A percentile compares a stretch with the other conserved stretches of the same genome.
Evolutionary conservation across 1,139 yeast genomes (phyloP).

Genomic region (Tardiomyces depauwii): DNA sequence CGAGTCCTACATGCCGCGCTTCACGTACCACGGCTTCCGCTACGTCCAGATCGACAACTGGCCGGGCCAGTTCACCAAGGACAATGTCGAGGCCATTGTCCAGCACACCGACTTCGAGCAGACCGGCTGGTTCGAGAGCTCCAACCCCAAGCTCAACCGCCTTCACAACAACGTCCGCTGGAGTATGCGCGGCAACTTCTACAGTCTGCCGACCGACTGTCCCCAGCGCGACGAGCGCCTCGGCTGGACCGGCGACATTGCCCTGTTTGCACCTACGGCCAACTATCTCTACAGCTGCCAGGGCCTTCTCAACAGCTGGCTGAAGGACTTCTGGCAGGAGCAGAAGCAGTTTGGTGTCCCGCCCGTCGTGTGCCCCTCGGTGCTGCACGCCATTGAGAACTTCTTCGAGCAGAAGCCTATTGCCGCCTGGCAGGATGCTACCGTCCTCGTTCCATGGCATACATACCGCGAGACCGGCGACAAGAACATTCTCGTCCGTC

Average conservation of each 20-base stretch:
- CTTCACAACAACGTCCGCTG: slow-evolving; percentile 9
- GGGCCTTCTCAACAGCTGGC: slow-evolving; percentile 9
- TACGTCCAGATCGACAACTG: slow-evolving; percentile 12
- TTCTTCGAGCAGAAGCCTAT: slow-evolving; percentile 4
- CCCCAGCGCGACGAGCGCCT: slow-evolving; percentile 15
- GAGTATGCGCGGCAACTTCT: slow-evolving; percentile 11
- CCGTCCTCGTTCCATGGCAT: slow-evolving; percentile 11
- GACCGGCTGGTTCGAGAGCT: slow-evolving; percentile 11
- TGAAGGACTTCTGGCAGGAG: slow-evolving; percentile 8
- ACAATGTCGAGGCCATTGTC: slow-evolving; percentile 7
- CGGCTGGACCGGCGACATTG: slow-evolving; percentile 16
- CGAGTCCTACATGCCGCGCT: slow-evolving; percentile 9
- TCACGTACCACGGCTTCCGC: slow-evolving; percentile 12
- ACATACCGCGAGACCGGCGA: slow-evolving; percentile 10
- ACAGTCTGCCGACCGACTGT: slow-evolving; percentile 11
- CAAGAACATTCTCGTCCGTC: slow-evolving; percentile 6
- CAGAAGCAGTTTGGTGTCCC: slow-evolving; percentile 11
- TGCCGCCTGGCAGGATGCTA: slow-evolving; percentile 15
- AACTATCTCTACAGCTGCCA: slow-evolving; percentile 11
- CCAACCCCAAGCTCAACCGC: slow-evolving; percentile 6
- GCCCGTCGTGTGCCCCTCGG: slow-evolving; percentile 12
- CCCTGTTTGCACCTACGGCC: slow-evolving; percentile 14
- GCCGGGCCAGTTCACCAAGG: slow-evolving; percentile 7
- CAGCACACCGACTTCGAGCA: slow-evolving; percentile 7
- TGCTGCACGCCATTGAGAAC: slow-evolving; percentile 7